These are phyloP conservation scores for Agrocybe praecox DNA, from an alignment of 768 basidiomycete species.

Conservation along the genomic window DNA sequence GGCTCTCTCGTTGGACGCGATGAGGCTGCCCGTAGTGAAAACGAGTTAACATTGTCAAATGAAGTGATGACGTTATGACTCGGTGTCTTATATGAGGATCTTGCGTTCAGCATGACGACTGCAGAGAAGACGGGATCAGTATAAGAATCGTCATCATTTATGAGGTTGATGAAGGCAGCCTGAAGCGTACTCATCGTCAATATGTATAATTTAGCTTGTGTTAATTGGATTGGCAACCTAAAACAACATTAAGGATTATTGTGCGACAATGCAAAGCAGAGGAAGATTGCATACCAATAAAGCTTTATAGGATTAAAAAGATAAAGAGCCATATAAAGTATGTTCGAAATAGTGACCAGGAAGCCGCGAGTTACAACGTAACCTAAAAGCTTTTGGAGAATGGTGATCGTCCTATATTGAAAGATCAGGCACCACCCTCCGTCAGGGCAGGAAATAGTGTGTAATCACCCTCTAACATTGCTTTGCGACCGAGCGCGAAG, in stretches of 20 bases:
- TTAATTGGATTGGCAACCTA: neutral
- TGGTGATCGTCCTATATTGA: neutral
- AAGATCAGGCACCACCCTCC: too few species aligned
- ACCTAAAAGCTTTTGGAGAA: neutral
- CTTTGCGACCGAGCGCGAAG: neutral
- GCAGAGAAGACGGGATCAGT: too few species aligned
- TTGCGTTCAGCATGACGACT: too few species aligned
- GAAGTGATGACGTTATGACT: too few species aligned
- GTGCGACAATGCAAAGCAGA: neutral
- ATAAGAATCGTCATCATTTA: too few species aligned
- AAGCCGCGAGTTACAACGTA: neutral
- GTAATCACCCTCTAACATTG: too few species aligned
- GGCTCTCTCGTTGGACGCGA: too few species aligned
- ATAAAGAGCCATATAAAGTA: neutral
- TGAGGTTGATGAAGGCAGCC: neutral
- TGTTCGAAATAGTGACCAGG: neutral
- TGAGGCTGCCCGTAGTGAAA: too few species aligned
- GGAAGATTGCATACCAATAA: neutral
- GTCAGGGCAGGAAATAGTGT: too few species aligned
- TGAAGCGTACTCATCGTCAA: neutral
- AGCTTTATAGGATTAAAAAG: neutral
- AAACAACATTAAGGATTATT: too few species aligned
- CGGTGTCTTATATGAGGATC: too few species aligned
- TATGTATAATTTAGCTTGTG: neutral
- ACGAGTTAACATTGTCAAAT: too few species aligned